Evolutionary conservation across 164 flowering plant species (phyloP), one percentile per base, ranked within the genome.

Genomic region (Berberis thunbergii): DNA sequence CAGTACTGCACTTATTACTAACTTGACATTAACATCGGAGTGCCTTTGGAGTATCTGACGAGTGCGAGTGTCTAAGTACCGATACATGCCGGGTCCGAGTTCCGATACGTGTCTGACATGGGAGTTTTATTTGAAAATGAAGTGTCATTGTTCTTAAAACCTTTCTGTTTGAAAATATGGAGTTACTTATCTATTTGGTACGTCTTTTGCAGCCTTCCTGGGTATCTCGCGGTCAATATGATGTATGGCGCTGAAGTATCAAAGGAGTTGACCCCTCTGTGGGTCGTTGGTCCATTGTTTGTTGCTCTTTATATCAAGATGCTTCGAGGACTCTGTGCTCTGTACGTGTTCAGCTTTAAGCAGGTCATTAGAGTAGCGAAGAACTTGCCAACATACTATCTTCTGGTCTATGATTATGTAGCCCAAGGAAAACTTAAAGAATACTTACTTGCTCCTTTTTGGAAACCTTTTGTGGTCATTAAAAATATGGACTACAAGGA

Each of bases 221-320:
- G 57, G 62, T 94, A 77, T 71, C 54, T 94, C 62, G 86, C 75
- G 1, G 71, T 91, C 55, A 80, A 77, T 68, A 65, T 80, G 53
- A 63, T 75, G 40, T 83, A 89, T 74, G 97, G 98, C 39, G 67
- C 80, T 45, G 85, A 77, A 75, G 96, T 94, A 63, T 76, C 89
- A 1, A 88, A 80, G 77, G 97, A 88, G 72, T 69, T 94, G 74
- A 80, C 79, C 7, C 97, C 97, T 52, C 67, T 94, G 65, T 94
- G 96, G 97, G 64, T 89, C 10, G 5, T 87, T 6, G 98, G 97
- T 8, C 98, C 98, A 40, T 48, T 87, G 45, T 63, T 85, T 65
- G 75, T 78, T 61, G 87, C 91, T 65, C 78, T 94, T 64, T 84
- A 94, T 66, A 62, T 89, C 58, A 86, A 84, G 75, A 68, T 87